Percentiles rank a stretch among this genome's conserved stretches.
Conservation (phyloP, 164 flowering plant species). For the Protea cynaroides region DNA sequence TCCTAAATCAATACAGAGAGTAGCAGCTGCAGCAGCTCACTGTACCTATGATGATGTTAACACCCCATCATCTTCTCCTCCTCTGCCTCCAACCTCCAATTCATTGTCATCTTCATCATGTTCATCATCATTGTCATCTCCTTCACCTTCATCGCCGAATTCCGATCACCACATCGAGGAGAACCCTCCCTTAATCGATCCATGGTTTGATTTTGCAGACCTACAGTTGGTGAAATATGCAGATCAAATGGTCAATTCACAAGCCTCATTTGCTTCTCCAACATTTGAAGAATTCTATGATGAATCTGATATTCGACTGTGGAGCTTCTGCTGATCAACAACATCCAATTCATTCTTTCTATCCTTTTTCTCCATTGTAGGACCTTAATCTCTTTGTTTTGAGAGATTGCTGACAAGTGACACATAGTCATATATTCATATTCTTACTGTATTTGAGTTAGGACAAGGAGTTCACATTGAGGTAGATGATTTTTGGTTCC, state of each 20-base stretch:
- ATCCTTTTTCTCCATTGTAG: neutral
- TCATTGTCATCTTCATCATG: neutral
- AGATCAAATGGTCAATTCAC: constrained; percentile 15
- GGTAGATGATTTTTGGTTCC: neutral
- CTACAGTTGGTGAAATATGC: constrained; percentile 20
- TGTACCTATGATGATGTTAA: constrained; percentile 4
- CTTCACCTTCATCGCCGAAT: neutral
- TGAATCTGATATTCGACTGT: constrained; percentile 22
- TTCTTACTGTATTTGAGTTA: neutral
- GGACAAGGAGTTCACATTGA: neutral
- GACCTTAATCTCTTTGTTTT: neutral
- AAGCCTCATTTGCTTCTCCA: constrained; percentile 7
- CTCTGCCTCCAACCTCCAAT: neutral
- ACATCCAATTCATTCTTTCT: neutral
- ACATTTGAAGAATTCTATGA: constrained; percentile 21
- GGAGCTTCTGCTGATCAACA: constrained; percentile 31
- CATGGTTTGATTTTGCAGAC: constrained; percentile 17
- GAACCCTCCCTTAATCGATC: neutral
- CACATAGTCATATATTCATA: neutral
- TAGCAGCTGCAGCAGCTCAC: constrained; percentile 77
- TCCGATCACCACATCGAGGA: constrained; percentile 7
- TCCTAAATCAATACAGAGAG: constrained; percentile 78
- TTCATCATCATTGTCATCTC: constrained; percentile 1
- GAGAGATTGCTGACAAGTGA: neutral
- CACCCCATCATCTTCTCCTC: constrained; percentile 7